These are phyloP conservation scores for Metarhizium album DNA, from an alignment of 2,329 filamentous ascomycete genomes.

Conservation along the genomic window DNA sequence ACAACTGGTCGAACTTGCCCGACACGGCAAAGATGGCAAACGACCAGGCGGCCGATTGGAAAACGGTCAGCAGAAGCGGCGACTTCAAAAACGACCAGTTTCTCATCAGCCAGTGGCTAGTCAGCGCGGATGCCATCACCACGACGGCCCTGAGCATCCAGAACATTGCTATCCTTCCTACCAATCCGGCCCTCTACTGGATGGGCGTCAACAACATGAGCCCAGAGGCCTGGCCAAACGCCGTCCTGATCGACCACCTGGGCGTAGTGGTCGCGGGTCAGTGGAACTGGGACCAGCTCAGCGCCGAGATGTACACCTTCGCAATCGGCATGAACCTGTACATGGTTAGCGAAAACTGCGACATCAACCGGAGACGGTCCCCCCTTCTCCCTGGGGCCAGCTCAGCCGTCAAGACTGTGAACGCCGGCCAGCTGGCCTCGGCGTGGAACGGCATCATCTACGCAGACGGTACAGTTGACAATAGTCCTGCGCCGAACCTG, in stretches of 20 bases:
- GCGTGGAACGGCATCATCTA: slow-evolving; percentile 21
- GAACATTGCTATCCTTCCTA: slow-evolving; percentile 19
- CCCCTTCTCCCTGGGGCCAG: slow-evolving; percentile 12
- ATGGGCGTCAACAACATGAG: slow-evolving; percentile 19
- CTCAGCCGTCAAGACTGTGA: background rate
- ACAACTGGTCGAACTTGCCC: slow-evolving; percentile 21
- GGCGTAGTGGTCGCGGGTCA: slow-evolving; percentile 18
- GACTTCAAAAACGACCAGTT: slow-evolving; percentile 14
- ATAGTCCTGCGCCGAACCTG: slow-evolving; percentile 13
- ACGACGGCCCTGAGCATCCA: slow-evolving; percentile 17
- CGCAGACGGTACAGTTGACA: slow-evolving; percentile 18
- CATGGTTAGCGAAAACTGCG: slow-evolving; percentile 23
- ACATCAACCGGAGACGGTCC: slow-evolving; percentile 10
- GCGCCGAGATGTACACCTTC: slow-evolving; percentile 21
- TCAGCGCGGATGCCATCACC: slow-evolving; percentile 16
- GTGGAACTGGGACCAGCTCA: slow-evolving; percentile 16
- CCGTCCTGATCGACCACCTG: slow-evolving; percentile 21
- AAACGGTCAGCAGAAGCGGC: slow-evolving; percentile 11
- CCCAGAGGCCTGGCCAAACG: slow-evolving; percentile 19
- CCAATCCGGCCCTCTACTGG: slow-evolving; percentile 25
- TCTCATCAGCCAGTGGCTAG: slow-evolving; percentile 22
- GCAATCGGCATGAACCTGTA: slow-evolving; percentile 20
- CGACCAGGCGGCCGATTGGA: slow-evolving; percentile 14
- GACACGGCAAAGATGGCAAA: slow-evolving; percentile 15
- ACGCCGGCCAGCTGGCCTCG: slow-evolving; percentile 1